Evolutionary conservation across 2,329 filamentous ascomycete species (phyloP), one percentile per base, ranked within the genome.

Genomic region (Aspergillus quadricinctus): DNA sequence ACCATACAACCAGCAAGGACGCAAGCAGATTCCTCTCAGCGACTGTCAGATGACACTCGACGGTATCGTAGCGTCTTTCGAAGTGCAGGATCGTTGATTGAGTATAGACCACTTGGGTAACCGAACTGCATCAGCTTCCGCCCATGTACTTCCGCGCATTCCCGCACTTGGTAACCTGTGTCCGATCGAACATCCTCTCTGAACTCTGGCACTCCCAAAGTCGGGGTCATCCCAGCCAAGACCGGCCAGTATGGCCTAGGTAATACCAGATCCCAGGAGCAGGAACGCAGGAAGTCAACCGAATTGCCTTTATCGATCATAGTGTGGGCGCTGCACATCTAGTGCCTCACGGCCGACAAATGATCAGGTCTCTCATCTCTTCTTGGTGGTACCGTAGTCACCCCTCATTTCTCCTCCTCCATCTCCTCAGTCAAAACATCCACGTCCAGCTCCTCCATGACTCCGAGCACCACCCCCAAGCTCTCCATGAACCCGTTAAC

Each of bases 401-500:
- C 23, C 2, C 28, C 50, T 69, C 66, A 68, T 52, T 66, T 57
- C 48, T 61, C 63, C 45, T 67, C 56, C 43, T 57, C 17, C 7
- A n/a, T 37, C 58, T 65, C 65, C 56, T 65, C 61, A 35, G 81
- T 83, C 41, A 96, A 71, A 2, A 94, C 88, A 77, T 97, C 92
- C 27, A 87, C 84, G 74, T 97, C 93, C 66, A 97, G 75, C 71
- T 95, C 88, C 73, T 90, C 86, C 89, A 97, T 96, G 17, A 96
- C 89, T 54, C 92, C 89, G 45, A 97, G 73, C 1, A 97, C 88
- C 4, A 97, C 85, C 52, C 86, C 85, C 55, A 97, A 73, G 64
- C 88, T 95, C 67, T 97, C 93, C 81, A 97, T 92, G 74, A 97
- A 97, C 9, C 92, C 91, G 76, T 97, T 97, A 55, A 97, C 92